Evolutionary conservation across 1,139 yeast species (phyloP).

Genomic region (Kurtzmaniella quercitrusa): DNA sequence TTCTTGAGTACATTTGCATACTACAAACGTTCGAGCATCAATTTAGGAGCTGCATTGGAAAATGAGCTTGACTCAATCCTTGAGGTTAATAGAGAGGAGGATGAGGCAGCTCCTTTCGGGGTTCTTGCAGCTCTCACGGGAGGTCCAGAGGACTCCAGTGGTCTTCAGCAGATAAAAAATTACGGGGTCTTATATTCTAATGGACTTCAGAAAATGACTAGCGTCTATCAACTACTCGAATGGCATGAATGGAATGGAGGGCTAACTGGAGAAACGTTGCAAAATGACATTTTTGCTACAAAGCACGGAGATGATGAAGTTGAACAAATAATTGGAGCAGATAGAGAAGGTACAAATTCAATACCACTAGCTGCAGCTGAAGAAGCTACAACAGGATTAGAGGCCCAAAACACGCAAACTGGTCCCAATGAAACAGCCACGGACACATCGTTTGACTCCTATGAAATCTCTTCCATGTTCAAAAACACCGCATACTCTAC

Average conservation of each 20-base stretch:
- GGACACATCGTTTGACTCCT: conserved; percentile 3
- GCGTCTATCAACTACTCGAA: conserved; percentile 32
- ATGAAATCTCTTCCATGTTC: conserved; percentile 1
- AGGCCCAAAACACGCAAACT: not conserved
- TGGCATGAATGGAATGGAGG: conserved; percentile 29
- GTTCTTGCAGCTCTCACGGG: conserved; percentile 25
- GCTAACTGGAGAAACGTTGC: conserved; percentile 16
- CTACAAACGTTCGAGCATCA: conserved; percentile 16
- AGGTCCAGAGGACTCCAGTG: conserved; percentile 10
- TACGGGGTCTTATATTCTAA: conserved; percentile 27
- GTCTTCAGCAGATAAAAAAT: conserved; percentile 19
- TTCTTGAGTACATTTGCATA: conserved; percentile 28
- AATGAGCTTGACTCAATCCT: conserved; percentile 18
- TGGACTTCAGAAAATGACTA: conserved; percentile 12
- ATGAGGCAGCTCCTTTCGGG: conserved; percentile 19
- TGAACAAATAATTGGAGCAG: too few species aligned
- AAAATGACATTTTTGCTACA: conserved; percentile 13
- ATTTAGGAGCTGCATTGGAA: conserved; percentile 14
- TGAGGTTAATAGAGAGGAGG: conserved; percentile 2
- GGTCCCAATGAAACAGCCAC: not conserved
- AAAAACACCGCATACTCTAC: conserved; percentile 17
- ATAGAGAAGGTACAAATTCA: not conserved
- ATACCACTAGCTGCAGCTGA: not conserved
- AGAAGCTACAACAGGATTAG: not conserved
- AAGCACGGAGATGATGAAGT: not conserved